Conservation (phyloP, 1,284 basidiomycete species). For the Sanghuangporus weigelae region DNA sequence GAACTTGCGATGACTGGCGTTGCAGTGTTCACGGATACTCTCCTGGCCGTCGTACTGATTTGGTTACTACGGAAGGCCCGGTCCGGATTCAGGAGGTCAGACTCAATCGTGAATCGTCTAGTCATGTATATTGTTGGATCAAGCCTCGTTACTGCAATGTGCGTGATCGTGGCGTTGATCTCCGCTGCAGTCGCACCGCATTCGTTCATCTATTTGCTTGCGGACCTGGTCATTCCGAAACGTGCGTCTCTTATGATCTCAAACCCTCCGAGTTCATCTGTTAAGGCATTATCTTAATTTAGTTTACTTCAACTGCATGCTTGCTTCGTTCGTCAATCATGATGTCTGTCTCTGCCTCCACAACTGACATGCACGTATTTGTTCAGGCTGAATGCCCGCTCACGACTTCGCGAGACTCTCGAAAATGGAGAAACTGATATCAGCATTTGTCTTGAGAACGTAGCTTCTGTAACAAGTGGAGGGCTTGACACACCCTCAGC, state of each 20-base stretch:
- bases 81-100: slow-evolving; percentile 5
- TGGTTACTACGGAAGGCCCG: background rate
- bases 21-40: slow-evolving; percentile 6
- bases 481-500: too few relatives aligned
- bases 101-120: slow-evolving; percentile 12
- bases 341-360: background rate
- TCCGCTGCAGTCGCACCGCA: background rate
- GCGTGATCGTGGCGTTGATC: background rate
- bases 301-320: slow-evolving; percentile 4
- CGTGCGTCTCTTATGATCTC: background rate
- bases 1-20: background rate
- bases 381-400: background rate
- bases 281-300: background rate
- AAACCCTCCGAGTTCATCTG: background rate
- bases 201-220: slow-evolving; percentile 6
- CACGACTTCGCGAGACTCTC: background rate
- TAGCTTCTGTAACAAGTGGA: too few relatives aligned
- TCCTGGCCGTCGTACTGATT: slow-evolving; percentile 11
- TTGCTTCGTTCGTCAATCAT: background rate
- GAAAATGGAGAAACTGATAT: background rate
- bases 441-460: background rate
- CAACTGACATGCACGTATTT: background rate
- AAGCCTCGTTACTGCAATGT: slow-evolving; percentile 19
- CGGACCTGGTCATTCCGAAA: background rate
- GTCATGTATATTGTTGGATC: slow-evolving; percentile 16